phyloP scores from a whole-genome alignment of 805 yeast genomes.

The Starmerella ratchasimensis region DNA sequence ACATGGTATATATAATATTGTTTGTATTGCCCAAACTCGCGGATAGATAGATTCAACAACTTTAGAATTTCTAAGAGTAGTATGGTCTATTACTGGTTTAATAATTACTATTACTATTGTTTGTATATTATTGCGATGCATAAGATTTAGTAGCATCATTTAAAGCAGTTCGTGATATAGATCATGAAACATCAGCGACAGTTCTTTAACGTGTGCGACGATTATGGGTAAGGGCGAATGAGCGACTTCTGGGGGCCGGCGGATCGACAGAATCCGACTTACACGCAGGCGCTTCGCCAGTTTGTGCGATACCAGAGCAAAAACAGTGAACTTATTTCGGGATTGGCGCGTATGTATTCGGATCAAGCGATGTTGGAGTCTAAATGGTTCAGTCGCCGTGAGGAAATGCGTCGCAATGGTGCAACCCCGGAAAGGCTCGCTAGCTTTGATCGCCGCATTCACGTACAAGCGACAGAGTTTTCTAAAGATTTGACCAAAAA shows the following conservation, averaged over 20 bases:
- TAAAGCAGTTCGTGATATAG: too few species aligned
- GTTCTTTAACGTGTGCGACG: too few species aligned
- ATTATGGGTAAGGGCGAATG: too few species aligned
- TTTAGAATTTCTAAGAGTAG: too few species aligned
- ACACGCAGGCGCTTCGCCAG: constrained; percentile 8
- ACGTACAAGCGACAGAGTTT: constrained; percentile 3
- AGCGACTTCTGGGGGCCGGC: constrained; percentile 3
- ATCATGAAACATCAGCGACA: too few species aligned
- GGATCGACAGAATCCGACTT: constrained; percentile 1
- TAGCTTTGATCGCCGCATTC: constrained; percentile 8
- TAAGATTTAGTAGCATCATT: too few species aligned
- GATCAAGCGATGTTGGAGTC: constrained; percentile 46
- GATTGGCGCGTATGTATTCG: constrained; percentile 28
- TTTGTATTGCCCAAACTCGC: too few species aligned
- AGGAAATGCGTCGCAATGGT: constrained; percentile 3
- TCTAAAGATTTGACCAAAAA: constrained; percentile 1
- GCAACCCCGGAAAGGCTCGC: constrained; percentile 8
- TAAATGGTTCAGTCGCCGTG: constrained; percentile 5
- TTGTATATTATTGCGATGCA: too few species aligned
- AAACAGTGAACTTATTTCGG: neutral
- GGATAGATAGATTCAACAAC: too few species aligned
- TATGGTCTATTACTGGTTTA: too few species aligned
- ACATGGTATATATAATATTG: too few species aligned
- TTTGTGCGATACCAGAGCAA: constrained; percentile 3
- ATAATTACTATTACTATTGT: too few species aligned